Evolutionary conservation across 345 rosid species (phyloP), one percentile per base, ranked within the genome.

Genomic region (Eutrema yunnanense): DNA sequence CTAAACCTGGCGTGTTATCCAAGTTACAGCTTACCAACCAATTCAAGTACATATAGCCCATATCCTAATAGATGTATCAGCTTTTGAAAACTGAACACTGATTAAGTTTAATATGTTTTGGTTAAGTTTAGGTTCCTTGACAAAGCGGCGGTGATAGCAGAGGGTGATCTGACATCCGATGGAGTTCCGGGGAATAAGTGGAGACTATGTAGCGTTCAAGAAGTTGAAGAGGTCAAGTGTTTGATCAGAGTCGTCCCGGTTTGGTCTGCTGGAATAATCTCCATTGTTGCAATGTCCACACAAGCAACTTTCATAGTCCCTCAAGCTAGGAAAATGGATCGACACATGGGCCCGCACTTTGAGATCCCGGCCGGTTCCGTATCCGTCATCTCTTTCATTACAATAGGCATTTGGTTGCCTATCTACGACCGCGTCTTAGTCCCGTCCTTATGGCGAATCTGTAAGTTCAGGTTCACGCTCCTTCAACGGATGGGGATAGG

Each of bases 191-290:
- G 43, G 4, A 71, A 83, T 38, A 76, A 40, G 8, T 85, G 94
- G 92, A 75, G 79, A 34, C 79, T 90, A 6, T 78, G 87, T 82
- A 88, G 87, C 67, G 33, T 90, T 48, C 90, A 85, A 69, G 83
- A 86, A 47, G 87, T 90, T 0, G 96, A 90, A 76, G 94, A 88
- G 42, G 70, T 84, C 16, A 90, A 90, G 73, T 88, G 90, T 79
- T 16, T 90, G 8, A 57, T 86, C 62, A 79, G 73, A 73, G 61
- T 86, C 12, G 6, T 80, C 6, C 92, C 94, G 2, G 69, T 90
- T 26, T 85, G 91, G 92, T 80, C 86, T 4, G 60, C 92, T 0
- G 86, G 81, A 49, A 79, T 86, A 13, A 61, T 87, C 11, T 36
- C 81, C 63, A 73, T 83, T 36, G 73, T 75, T 13, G 36, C 89